Evolutionary conservation across 2,329 filamentous ascomycete genomes (phyloP).

Genomic region (Aureobasidium lini): DNA sequence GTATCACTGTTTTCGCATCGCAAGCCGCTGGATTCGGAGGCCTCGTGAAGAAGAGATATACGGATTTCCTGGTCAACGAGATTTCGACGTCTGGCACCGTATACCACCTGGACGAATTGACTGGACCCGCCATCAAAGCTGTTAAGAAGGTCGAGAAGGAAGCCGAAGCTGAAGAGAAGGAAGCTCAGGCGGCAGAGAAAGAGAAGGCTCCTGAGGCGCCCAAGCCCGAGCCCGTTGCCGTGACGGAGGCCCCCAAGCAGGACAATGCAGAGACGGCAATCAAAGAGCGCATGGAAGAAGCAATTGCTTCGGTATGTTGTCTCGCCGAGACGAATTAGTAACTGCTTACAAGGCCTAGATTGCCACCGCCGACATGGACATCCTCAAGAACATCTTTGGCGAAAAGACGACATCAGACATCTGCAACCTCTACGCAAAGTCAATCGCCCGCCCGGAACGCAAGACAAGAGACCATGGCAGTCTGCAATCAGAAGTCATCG

Average conservation of each 20-base stretch:
- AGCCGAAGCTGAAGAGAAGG: slow-evolving; percentile 6
- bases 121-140: slow-evolving; percentile 18
- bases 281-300: slow-evolving; percentile 8
- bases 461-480: slow-evolving; percentile 50
- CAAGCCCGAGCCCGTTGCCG: slow-evolving; percentile 6
- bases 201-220: not conserved
- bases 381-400: slow-evolving; percentile 44
- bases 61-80: slow-evolving; percentile 89
- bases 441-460: slow-evolving; percentile 46
- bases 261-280: slow-evolving; percentile 7
- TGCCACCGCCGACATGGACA: slow-evolving; percentile 30
- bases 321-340: too few species aligned
- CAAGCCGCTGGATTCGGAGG: slow-evolving; percentile 54
- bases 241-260: slow-evolving; percentile 8
- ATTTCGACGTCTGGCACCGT: slow-evolving; percentile 70
- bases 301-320: slow-evolving; percentile 6
- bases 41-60: slow-evolving; percentile 69
- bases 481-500: slow-evolving; percentile 47
- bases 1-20: slow-evolving; percentile 58
- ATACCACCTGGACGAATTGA: slow-evolving; percentile 56
- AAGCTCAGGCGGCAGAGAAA: not conserved
- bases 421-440: slow-evolving; percentile 47
- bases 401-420: slow-evolving; percentile 43
- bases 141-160: slow-evolving; percentile 10
- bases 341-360: slow-evolving; percentile 19